Conservation (phyloP, 2,329 filamentous ascomycete genomes). For the Colletotrichum lentis region DNA sequence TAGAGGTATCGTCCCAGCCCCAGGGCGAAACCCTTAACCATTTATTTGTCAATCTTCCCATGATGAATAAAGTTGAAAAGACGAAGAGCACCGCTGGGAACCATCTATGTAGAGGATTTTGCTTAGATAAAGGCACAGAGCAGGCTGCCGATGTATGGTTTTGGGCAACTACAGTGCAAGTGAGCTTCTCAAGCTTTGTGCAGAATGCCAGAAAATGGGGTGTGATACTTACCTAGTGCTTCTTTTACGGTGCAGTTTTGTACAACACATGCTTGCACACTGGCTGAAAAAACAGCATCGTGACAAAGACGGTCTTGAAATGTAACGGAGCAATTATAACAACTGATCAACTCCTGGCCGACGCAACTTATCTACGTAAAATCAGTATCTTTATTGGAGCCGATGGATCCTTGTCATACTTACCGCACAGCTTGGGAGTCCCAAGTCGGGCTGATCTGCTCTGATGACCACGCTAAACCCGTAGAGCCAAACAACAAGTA, state of each 20-base stretch:
- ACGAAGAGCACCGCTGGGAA: background rate
- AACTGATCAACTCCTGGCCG: background rate
- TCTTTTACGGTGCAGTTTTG: constrained; percentile 45
- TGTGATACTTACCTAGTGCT: constrained; percentile 42
- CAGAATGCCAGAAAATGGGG: background rate
- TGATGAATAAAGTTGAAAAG: background rate
- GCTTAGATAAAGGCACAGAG: background rate
- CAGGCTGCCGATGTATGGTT: background rate
- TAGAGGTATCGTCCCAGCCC: constrained; percentile 17
- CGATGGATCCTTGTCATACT: background rate
- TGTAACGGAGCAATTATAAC: background rate
- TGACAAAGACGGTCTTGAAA: background rate
- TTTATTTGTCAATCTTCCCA: background rate
- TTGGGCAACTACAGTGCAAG: background rate
- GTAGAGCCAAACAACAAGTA: background rate
- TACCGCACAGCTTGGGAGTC: background rate
- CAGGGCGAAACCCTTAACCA: constrained; percentile 1
- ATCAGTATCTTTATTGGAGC: background rate
- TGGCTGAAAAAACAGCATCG: background rate
- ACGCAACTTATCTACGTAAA: background rate
- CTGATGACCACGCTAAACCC: background rate
- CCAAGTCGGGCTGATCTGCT: background rate
- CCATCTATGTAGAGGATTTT: background rate
- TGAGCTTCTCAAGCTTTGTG: background rate
- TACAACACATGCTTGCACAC: background rate